Evolutionary conservation across 345 rosid species (phyloP), one percentile per base, ranked within the genome.

Genomic region (Brassica carinata): DNA sequence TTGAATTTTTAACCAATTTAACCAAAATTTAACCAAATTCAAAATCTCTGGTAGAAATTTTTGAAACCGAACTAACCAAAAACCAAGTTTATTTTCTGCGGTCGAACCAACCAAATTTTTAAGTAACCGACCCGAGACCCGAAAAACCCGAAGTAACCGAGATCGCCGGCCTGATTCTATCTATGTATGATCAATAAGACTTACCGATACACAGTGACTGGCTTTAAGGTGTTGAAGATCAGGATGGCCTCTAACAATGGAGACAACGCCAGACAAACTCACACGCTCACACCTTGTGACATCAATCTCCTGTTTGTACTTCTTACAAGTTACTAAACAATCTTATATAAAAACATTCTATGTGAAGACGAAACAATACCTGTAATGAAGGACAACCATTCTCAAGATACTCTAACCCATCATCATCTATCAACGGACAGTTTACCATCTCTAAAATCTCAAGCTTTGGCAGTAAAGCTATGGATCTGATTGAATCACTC

Each of bases 251-350:
- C 84, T 83, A 63, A 89, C 67, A 4, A 90, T 67, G 76, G 86
- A 76, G 75, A 79, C 73, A 74, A 89, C 76, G 75, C 99, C 88
- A 43, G 83, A 83, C 5, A 87, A 83, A 83, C 85, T 87, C 80
- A 95, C 80, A 69, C 79, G 75, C 36, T 86, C 93, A 76, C 99
- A 93, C 84, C 99, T 95, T 0, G 97, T 88, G 33, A 91, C 85
- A 84, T 91, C 90, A 43, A 95, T 67, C 38, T 73, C 92, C 99
- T 93, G 85, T 81, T 57, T 10, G 17, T 17, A 9, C 0, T 34
- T 43, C 33, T 8, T 2, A 67, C 23, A 31, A 33, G 3, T 64
- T 70, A 45, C 18, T 4, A 53, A 67, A 23, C 10, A 34, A 53
- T 64, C 45, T 33, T 34, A 2, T 26, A 62, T 0, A 23, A 70